Evolutionary conservation across 768 basidiomycete species (phyloP), one percentile per base, ranked within the genome.

Genomic region (Mycena vitilis): DNA sequence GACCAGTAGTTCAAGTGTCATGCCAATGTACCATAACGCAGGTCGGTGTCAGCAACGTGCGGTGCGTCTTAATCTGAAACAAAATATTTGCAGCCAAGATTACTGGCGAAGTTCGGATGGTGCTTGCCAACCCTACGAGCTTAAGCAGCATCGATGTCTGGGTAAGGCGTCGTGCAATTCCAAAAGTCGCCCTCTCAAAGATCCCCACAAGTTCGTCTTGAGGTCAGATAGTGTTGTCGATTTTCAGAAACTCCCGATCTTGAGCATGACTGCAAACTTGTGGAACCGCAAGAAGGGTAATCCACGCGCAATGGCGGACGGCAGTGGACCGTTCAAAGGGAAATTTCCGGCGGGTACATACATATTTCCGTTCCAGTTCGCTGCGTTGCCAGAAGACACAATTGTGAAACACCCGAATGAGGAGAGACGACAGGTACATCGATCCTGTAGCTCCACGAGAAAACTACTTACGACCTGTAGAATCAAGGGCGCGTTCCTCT

Each of bases 11-110:
- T 16, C 47, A 12, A 30, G 30, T 30, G 30, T 30, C 30, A 8
- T 54, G 22, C 68, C 71, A 6, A 70, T 72, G 71, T 70, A 72
- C 30, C 71, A 70, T 47, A 69, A 69, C 25, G 56, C 34, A 52
- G 71, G 71, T 57, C 36, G 7, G 51, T 66, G 40, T 13, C 4
- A 4, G n/a, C 4, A 37, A 10, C 38, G 10, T 2, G 23, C 34
- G 36, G 16, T 22, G 18, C 4, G 37, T 34, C 51, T 63, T 6
- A 62, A 30, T 38, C 25, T 18, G n/a, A 15, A 10, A 38, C 6
- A 9, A 42, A 20, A 38, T 11, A 15, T 34, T 64, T 30, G 30
- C 5, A 30, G 70, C 48, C 20, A 57, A 57, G 34, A 57, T 71
- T 18, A 44, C 63, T 18, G 70, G 70, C 4, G 70, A 71, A 23